phyloP scores from a whole-genome alignment of 768 basidiomycete species.

The Mrakia frigida region DNA sequence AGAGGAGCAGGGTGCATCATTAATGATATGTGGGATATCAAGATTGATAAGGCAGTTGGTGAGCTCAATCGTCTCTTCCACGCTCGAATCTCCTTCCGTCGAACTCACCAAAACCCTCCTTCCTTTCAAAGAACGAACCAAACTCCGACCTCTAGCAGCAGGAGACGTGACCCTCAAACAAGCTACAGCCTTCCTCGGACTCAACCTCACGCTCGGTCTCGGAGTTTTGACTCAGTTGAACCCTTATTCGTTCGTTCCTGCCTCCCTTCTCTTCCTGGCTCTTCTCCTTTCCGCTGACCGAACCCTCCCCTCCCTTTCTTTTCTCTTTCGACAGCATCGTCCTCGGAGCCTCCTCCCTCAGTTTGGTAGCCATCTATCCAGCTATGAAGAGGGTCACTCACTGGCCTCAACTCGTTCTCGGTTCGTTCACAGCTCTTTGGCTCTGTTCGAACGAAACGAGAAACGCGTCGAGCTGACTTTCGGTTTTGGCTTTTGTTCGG shows the following conservation, averaged over 20 bases:
- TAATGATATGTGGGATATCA: slow-evolving; percentile 97
- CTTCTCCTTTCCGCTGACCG: neutral
- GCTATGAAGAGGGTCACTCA: slow-evolving; percentile 95
- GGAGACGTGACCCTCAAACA: slow-evolving; percentile 71
- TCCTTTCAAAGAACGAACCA: slow-evolving; percentile 64
- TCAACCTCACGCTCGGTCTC: slow-evolving; percentile 74
- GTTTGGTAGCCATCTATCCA: slow-evolving; percentile 82
- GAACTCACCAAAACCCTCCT: neutral
- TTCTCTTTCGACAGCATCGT: slow-evolving; percentile 58
- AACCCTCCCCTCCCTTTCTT: neutral
- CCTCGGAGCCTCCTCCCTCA: slow-evolving; percentile 84
- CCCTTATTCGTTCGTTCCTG: slow-evolving; percentile 71
- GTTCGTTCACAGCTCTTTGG: slow-evolving; percentile 48
- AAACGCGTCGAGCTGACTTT: neutral
- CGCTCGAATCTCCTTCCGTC: neutral
- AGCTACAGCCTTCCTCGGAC: slow-evolving; percentile 73
- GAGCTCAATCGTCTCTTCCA: slow-evolving; percentile 37
- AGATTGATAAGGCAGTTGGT: slow-evolving; percentile 90
- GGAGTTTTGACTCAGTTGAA: slow-evolving; percentile 85
- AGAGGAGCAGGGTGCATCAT: slow-evolving; percentile 97
- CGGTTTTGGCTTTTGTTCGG: neutral
- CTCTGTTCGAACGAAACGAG: neutral
- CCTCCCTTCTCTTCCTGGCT: neutral
- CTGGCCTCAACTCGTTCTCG: slow-evolving; percentile 95
- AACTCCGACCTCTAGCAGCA: slow-evolving; percentile 74